Evolutionary conservation across 2,329 filamentous ascomycete species (phyloP).

Genomic region (Hypoxylon sp.): DNA sequence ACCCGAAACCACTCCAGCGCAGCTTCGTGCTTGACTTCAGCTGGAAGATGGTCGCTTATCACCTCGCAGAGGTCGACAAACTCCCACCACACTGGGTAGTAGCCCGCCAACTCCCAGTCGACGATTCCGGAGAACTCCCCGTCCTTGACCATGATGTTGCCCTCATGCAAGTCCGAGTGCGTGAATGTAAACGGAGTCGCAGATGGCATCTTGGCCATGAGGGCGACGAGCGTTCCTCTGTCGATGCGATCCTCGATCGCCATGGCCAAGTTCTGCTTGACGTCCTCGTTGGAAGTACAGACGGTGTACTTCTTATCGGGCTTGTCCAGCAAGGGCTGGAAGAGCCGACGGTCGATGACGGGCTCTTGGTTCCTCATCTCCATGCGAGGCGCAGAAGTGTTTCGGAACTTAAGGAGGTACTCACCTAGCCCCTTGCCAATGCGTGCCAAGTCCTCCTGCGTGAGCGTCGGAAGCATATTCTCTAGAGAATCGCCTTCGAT

Average conservation of each 20-base stretch:
- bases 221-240: neutral
- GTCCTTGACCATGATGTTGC: conserved; percentile 31
- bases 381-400: conserved; percentile 4
- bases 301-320: neutral
- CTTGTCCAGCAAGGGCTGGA: conserved; percentile 4
- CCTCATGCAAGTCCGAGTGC: conserved; percentile 23
- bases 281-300: conserved; percentile 8
- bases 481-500: conserved; percentile 20
- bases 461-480: neutral
- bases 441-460: conserved; percentile 7
- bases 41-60: conserved; percentile 12
- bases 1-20: conserved; percentile 28
- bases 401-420: conserved; percentile 7
- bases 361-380: conserved; percentile 13
- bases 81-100: conserved; percentile 32
- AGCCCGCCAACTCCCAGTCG: conserved; percentile 27
- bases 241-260: neutral
- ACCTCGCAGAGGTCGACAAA: conserved; percentile 17
- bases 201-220: conserved; percentile 31
- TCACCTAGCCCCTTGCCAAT: conserved; percentile 13
- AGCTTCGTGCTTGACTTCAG: neutral
- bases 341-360: conserved; percentile 19
- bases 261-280: conserved; percentile 5
- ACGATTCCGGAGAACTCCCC: conserved; percentile 25
- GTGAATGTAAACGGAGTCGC: conserved; percentile 24